Conservation (phyloP, 2,329 filamentous ascomycete species). For the Mariannaea sp. region DNA sequence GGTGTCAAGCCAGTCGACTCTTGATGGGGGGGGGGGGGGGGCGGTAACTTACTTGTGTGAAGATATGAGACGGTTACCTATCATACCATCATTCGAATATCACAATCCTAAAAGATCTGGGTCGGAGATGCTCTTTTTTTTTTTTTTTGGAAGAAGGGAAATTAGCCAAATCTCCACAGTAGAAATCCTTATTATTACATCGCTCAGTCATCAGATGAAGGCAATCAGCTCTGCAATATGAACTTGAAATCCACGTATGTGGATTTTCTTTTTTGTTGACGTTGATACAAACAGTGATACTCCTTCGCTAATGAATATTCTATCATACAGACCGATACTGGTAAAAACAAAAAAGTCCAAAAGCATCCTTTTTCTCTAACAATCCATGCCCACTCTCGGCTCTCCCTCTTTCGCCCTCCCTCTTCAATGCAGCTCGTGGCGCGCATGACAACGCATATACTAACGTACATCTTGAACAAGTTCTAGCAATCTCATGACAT, state of each 20-base stretch:
- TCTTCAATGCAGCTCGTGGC: slow-evolving; percentile 8
- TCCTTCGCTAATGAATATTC: slow-evolving; percentile 40
- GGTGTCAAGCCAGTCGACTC: background rate
- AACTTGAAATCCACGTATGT: slow-evolving; percentile 8
- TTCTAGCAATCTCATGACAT: slow-evolving; percentile 65
- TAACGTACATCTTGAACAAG: slow-evolving; percentile 3
- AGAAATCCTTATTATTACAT: no score
- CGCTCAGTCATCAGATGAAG: no score
- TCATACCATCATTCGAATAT: background rate
- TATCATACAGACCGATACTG: slow-evolving; percentile 34
- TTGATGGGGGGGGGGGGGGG: background rate
- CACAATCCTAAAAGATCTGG: no score
- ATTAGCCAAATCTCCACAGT: no score
- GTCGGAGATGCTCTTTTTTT: no score
- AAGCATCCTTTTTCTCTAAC: slow-evolving; percentile 30
- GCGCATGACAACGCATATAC: slow-evolving; percentile 11
- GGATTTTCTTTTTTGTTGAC: slow-evolving; percentile 11
- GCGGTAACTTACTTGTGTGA: no score
- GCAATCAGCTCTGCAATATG: background rate
- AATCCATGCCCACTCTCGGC: background rate
- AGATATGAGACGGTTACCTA: no score
- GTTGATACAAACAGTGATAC: slow-evolving; percentile 34
- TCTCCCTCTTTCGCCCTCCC: slow-evolving; percentile 3
- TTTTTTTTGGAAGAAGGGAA: no score
- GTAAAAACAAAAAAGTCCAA: slow-evolving; percentile 27